Conservation (phyloP, 2,329 filamentous ascomycete species). For the Scolecobasidium constrictum region DNA sequence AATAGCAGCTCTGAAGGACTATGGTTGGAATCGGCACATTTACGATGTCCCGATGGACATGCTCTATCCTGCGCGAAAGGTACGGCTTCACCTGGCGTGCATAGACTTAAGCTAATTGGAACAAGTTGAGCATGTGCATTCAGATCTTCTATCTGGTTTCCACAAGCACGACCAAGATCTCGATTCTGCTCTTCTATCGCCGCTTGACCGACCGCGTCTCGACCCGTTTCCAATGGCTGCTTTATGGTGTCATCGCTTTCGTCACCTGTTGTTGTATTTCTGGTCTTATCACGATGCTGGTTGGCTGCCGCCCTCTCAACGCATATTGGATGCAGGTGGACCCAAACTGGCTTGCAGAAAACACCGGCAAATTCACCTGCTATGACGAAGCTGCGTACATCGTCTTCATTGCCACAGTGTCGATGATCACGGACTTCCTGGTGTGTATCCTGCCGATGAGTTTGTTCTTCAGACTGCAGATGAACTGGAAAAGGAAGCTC, state of each 20-base stretch:
- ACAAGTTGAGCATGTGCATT: too few species aligned
- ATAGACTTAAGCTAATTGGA: too few species aligned
- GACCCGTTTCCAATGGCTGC: not conserved
- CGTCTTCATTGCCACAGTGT: slow-evolving; percentile 12
- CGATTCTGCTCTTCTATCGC: slow-evolving; percentile 15
- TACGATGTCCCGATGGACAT: slow-evolving; percentile 5
- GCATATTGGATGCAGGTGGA: slow-evolving; percentile 15
- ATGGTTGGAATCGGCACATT: slow-evolving; percentile 6
- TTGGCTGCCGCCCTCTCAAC: slow-evolving; percentile 13
- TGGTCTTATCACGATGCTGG: slow-evolving; percentile 12
- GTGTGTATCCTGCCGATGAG: slow-evolving; percentile 14
- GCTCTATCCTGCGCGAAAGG: slow-evolving; percentile 7
- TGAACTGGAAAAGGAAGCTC: slow-evolving; percentile 12
- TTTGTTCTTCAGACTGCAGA: slow-evolving; percentile 12
- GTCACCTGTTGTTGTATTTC: slow-evolving; percentile 12
- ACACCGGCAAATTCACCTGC: slow-evolving; percentile 11
- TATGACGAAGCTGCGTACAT: slow-evolving; percentile 12
- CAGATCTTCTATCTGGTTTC: slow-evolving; percentile 15
- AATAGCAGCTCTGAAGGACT: not conserved
- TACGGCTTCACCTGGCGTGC: too few species aligned
- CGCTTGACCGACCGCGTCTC: slow-evolving; percentile 11
- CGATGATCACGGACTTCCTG: slow-evolving; percentile 13
- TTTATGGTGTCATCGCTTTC: slow-evolving; percentile 8
- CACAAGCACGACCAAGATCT: slow-evolving; percentile 14
- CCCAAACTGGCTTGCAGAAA: slow-evolving; percentile 10